Conservation (phyloP, 257 asterid genomes). For the Prunella vulgaris region DNA sequence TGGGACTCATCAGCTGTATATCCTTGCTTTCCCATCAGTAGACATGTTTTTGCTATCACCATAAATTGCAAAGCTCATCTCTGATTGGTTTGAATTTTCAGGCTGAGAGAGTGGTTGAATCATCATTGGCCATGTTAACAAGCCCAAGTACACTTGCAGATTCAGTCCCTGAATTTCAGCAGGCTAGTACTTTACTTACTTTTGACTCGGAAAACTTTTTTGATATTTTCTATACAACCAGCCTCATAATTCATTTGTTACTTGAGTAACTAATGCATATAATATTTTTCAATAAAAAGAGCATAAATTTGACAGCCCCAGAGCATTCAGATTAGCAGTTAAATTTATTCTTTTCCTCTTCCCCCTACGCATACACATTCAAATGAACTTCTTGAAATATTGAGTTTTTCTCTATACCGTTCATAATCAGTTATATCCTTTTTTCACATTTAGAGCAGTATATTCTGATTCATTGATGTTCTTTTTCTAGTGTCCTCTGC, state of each 20-base stretch:
- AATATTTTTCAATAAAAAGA: not conserved
- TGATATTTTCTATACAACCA: constrained; percentile 16
- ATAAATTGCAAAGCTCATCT: constrained; percentile 21
- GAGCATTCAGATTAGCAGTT: constrained; percentile 11
- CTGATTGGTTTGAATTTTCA: constrained; percentile 32
- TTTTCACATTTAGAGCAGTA: not conserved
- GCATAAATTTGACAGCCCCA: constrained; percentile 10
- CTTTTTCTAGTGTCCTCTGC: constrained; percentile 59
- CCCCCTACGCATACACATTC: not conserved
- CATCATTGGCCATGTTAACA: constrained; percentile 57
- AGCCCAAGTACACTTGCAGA: constrained; percentile 36
- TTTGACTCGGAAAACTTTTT: constrained; percentile 13
- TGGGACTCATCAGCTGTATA: constrained; percentile 4
- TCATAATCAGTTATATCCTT: not conserved
- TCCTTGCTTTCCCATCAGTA: constrained; percentile 21
- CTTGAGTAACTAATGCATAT: not conserved
- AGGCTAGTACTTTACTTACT: constrained; percentile 41
- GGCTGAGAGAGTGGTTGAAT: constrained; percentile 76
- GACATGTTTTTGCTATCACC: too few relatives aligned
- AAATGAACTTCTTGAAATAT: not conserved
- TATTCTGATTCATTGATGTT: constrained; percentile 26
- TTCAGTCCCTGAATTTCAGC: constrained; percentile 52
- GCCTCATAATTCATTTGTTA: constrained; percentile 3
- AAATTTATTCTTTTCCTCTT: not conserved
- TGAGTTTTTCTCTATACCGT: not conserved